A percentile compares a stretch with the other conserved stretches of the same genome.
These are phyloP conservation scores for Cairneyella variabilis DNA, from an alignment of 495 filamentous ascomycete genomes.

Conservation along the genomic window DNA sequence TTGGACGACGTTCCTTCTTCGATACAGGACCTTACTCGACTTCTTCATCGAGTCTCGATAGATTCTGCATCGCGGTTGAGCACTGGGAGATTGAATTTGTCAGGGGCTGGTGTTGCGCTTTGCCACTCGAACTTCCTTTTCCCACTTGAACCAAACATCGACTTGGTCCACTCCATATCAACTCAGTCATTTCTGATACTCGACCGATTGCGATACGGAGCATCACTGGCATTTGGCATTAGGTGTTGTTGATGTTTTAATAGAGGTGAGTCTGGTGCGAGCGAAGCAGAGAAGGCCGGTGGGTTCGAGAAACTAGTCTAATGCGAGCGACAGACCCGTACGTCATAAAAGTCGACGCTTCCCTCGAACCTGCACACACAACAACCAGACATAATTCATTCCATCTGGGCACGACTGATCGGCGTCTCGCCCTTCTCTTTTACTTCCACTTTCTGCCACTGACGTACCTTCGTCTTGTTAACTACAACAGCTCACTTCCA, in stretches of 20 bases:
- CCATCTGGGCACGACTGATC: no score
- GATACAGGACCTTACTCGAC: no score
- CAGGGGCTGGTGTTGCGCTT: slow-evolving; percentile 13
- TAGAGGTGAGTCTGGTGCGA: no score
- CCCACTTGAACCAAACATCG: background rate
- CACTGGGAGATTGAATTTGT: no score
- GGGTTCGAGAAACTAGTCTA: no score
- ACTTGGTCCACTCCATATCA: background rate
- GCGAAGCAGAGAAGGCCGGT: no score
- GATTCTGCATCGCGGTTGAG: no score
- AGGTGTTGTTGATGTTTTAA: background rate
- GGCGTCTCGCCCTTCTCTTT: no score
- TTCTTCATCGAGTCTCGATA: no score
- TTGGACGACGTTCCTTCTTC: no score
- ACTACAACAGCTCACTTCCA: background rate
- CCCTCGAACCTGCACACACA: background rate
- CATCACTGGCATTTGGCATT: background rate
- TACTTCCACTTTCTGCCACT: background rate
- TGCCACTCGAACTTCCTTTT: slow-evolving; percentile 1
- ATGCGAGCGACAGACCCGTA: no score
- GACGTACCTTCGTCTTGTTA: slow-evolving; percentile 12
- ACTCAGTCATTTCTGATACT: background rate
- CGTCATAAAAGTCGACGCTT: background rate
- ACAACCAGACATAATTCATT: no score
- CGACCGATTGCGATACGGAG: background rate